Evolutionary conservation across 352 stramenopile species (phyloP), one percentile per base, ranked within the genome.

Genomic region (Phytophthora brassicae): DNA sequence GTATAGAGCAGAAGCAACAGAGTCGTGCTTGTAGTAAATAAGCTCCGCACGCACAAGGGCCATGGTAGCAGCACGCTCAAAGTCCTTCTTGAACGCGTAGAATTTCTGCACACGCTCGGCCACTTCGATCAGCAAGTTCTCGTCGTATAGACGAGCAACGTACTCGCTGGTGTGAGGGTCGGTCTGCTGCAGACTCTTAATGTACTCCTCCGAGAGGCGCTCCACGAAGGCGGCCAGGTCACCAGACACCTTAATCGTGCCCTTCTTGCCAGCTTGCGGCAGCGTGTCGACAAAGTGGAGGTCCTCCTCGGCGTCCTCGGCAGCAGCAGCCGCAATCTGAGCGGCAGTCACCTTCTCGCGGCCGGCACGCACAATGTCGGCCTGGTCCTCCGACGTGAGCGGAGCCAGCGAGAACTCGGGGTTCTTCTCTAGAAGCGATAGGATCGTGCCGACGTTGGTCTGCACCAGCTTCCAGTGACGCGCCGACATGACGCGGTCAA

Each of bases 191-290:
- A 99, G 71, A 35, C 75, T 90, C 86, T 99, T 99, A 58, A 82
- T 98, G 83, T 99, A 99, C 75, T 99, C 96, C 66, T 99, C 95
- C 48, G 97, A 92, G 19, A 99, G 81, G 36, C 94, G 91, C 41
- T 93, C 86, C 29, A 99, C 79, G 58, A 96, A 98, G 19, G 81
- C 74, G 7, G 81, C 88, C 26, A 96, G 74, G 57, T 94, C 92
- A 17, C 90, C 91, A 45, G 89, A 94, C 39, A 96, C 88, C 75
- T 90, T 89, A 81, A 98, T 78, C 79, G 74, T 65, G 43, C 79
- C 83, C 77, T 91, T 89, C 54, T 75, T 79, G 28, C 84, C 83
- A n/a, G 79, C 79, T 58, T 79, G 69, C 6, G 83, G 82, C 49
- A 93, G 36, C 19, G 77, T 87, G 54, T 94, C 82, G 12, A 89